A percentile compares a stretch with the other conserved stretches of the same genome.
Evolutionary conservation across 1,139 yeast genomes (phyloP).

Genomic region (Petasospora fabianii): DNA sequence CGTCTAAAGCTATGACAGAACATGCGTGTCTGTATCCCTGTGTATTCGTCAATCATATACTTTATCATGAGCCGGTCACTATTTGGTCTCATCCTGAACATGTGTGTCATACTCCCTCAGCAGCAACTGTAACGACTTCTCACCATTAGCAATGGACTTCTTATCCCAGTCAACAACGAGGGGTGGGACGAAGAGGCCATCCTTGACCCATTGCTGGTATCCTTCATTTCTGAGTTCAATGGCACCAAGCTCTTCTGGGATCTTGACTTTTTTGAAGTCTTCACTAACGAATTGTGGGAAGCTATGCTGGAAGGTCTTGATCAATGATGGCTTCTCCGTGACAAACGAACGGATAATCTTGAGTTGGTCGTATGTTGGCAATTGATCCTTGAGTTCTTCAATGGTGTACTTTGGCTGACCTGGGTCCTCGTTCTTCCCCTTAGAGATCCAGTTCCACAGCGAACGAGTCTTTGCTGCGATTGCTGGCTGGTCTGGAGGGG

Average conservation of each 20-base stretch:
- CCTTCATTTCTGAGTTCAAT: slow-evolving; percentile 19
- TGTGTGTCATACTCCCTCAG: slow-evolving; percentile 10
- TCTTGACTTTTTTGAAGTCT: slow-evolving; percentile 12
- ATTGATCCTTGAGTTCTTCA: slow-evolving; percentile 14
- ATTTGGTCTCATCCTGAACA: not conserved
- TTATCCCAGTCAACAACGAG: slow-evolving; percentile 57
- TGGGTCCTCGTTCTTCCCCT: slow-evolving; percentile 13
- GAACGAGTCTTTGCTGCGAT: slow-evolving; percentile 9
- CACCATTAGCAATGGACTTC: slow-evolving; percentile 48
- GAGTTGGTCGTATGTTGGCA: slow-evolving; percentile 26
- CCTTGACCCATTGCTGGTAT: slow-evolving; percentile 9
- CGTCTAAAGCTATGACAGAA: too few species aligned
- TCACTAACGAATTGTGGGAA: slow-evolving; percentile 22
- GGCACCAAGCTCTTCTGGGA: slow-evolving; percentile 16
- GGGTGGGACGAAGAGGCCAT: slow-evolving; percentile 37
- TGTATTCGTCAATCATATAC: too few species aligned
- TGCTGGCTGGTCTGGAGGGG: slow-evolving; percentile 10
- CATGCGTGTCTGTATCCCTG: too few species aligned
- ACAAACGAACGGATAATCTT: slow-evolving; percentile 26
- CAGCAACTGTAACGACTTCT: slow-evolving; percentile 26
- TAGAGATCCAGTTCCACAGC: slow-evolving; percentile 11
- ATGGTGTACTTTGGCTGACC: slow-evolving; percentile 7
- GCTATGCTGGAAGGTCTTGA: slow-evolving; percentile 16
- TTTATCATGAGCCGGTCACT: too few species aligned
- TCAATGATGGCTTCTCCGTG: slow-evolving; percentile 14